phyloP scores from a whole-genome alignment of 2,329 filamentous ascomycete genomes.

The Geosmithia putterillii region DNA sequence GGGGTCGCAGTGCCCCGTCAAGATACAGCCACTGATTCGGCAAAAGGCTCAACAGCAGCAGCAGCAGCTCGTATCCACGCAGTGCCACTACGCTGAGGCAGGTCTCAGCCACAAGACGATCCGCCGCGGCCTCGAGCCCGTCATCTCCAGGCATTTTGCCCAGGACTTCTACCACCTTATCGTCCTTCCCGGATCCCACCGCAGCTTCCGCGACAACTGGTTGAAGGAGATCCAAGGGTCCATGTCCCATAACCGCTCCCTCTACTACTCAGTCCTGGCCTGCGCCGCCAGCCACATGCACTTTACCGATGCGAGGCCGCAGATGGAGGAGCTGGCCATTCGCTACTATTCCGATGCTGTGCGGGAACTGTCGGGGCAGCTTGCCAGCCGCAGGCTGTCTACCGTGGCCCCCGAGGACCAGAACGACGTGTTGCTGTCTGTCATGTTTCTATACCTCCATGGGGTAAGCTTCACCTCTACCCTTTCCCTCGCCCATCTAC shows the following conservation, averaged over 20 bases:
- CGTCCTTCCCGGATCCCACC: conserved; percentile 14
- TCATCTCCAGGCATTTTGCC: conserved; percentile 9
- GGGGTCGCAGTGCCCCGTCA: too few species aligned
- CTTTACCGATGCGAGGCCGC: conserved; percentile 5
- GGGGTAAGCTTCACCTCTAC: conserved; percentile 7
- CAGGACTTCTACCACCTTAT: conserved; percentile 10
- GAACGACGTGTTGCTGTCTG: conserved; percentile 11
- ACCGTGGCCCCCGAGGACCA: conserved; percentile 5
- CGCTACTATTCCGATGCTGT: conserved; percentile 11
- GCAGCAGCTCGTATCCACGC: not conserved
- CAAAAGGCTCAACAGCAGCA: not conserved
- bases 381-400: conserved; percentile 2
- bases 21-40: too few species aligned
- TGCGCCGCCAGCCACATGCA: conserved; percentile 12
- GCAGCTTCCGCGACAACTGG: conserved; percentile 14
- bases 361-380: conserved; percentile 7
- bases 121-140: conserved; percentile 4
- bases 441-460: conserved; percentile 12
- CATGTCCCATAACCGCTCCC: conserved; percentile 11
- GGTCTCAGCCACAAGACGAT: conserved; percentile 3
- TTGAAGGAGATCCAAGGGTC: conserved; percentile 13
- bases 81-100: not conserved
- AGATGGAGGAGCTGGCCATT: conserved; percentile 9
- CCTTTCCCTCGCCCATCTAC: not conserved
- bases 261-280: conserved; percentile 15